Percentiles rank a stretch among this genome's conserved stretches.
Evolutionary conservation across 371 early-diverging fungal species (phyloP).

Genomic region (Mucor irregularis): DNA sequence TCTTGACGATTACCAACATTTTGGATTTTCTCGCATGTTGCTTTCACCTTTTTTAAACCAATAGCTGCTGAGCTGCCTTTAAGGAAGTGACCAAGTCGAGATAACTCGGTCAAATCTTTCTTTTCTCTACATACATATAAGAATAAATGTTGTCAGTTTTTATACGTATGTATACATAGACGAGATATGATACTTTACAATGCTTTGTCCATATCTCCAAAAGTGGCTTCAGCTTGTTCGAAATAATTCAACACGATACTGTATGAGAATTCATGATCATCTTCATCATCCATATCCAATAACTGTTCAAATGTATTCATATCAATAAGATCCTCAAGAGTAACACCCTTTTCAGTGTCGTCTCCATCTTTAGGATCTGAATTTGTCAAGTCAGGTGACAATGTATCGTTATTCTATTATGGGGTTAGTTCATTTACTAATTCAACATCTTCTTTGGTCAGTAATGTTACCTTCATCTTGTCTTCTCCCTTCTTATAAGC

Average conservation of each 20-base stretch:
- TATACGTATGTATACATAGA: too few species aligned
- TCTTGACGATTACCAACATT: conserved; percentile 79
- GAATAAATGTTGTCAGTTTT: too few species aligned
- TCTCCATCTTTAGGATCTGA: conserved; percentile 6
- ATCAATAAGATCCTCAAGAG: conserved; percentile 67
- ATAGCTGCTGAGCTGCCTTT: conserved; percentile 92
- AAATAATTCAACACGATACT: conserved; percentile 74
- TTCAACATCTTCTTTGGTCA: background rate
- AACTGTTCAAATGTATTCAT: conserved; percentile 75
- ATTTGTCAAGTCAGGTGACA: conserved; percentile 6
- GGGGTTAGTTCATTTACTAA: background rate
- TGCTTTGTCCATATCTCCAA: conserved; percentile 64
- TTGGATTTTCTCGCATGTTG: conserved; percentile 86
- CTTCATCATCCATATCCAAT: conserved; percentile 83
- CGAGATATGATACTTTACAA: too few species aligned
- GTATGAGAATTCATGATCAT: conserved; percentile 73
- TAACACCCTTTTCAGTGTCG: conserved; percentile 25
- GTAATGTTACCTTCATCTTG: conserved; percentile 4
- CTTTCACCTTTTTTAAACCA: conserved; percentile 81
- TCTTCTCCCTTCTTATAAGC: background rate
- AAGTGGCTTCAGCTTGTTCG: conserved; percentile 74
- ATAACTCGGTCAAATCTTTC: conserved; percentile 71
- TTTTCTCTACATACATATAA: conserved; percentile 51
- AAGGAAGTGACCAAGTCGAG: conserved; percentile 86
- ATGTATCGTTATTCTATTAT: background rate